Evolutionary conservation across 768 basidiomycete genomes (phyloP), one percentile per base, ranked within the genome.

Genomic region (Mycena polygramma): DNA sequence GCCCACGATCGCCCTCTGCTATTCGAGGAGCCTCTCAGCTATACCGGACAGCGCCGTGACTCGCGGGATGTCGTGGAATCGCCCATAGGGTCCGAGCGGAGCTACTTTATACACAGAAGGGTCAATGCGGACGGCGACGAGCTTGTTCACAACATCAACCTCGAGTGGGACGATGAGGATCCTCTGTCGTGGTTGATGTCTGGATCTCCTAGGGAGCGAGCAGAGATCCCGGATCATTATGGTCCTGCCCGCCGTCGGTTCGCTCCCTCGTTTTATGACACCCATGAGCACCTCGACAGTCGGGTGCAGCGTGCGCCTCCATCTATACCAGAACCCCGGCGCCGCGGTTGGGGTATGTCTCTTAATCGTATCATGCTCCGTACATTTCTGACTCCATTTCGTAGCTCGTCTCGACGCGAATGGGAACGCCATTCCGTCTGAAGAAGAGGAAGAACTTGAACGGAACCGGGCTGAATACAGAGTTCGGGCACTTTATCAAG

Each of bases 371-470:
- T 30, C 63, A 17, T 35, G 19, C 49, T 17, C 9, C 7, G 13
- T 22, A 9, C 22, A 22, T 51, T 11, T 22, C 68, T 65, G 17
- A 63, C 24, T 62, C n/a, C 1, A 26, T 46, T n/a, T 43, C 4
- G 30, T 55, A 87, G 87, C 85, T 43, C 84, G 86, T 45, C 82
- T 88, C 55, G 86, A 88, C 77, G 74, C 84, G 2, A 89, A 92
- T 74, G 91, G 91, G 0, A 87, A 92, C 69, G 90, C 91, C 75
- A 86, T 91, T 65, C 82, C 89, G 3, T 84, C 86, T 0, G 89
- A 89, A 22, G 89, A 90, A 73, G 90, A 92, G 69, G 87, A 88
- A 70, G 87, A 88, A 60, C 81, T 90, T 20, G 89, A 91, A 68
- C 86, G 88, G 37, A 78, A 82, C 36, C 85, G 88, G 43, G 80